These are phyloP conservation scores for Euphorbia peplus DNA, from an alignment of 345 rosid species.

Conservation along the genomic window DNA sequence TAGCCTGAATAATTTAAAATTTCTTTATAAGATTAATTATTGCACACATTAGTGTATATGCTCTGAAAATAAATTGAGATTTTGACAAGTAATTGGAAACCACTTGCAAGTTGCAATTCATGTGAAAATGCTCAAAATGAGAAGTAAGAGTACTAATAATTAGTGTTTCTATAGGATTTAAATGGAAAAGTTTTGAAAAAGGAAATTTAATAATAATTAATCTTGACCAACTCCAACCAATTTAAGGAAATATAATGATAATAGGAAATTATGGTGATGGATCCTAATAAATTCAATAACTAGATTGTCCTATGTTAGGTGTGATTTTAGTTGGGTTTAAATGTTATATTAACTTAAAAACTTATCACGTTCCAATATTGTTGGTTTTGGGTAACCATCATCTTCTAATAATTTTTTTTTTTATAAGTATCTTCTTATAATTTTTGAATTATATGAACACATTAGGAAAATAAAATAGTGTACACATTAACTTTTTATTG, in stretches of 20 bases:
- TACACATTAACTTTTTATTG: too few relatives aligned
- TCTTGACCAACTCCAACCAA: neutral
- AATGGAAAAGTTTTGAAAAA: neutral
- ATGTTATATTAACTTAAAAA: neutral
- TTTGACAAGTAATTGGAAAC: neutral
- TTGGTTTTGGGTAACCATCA: conserved; percentile 5
- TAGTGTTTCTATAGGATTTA: neutral
- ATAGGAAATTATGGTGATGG: neutral
- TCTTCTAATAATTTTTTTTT: neutral
- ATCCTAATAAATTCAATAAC: neutral
- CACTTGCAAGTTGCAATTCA: too few relatives aligned
- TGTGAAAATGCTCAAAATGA: neutral
- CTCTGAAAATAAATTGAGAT: too few relatives aligned
- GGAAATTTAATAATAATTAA: neutral
- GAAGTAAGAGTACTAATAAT: neutral
- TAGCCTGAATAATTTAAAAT: too few relatives aligned
- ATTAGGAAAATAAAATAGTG: too few relatives aligned
- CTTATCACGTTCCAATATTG: neutral
- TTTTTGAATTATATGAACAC: too few relatives aligned
- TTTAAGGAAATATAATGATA: neutral
- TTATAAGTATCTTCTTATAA: too few relatives aligned
- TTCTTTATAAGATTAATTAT: too few relatives aligned
- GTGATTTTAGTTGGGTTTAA: conserved; percentile 7
- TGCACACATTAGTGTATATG: too few relatives aligned
- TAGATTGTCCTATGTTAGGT: conserved; percentile 9